These are phyloP conservation scores for Gaultheria prostrata DNA, from an alignment of 148 eudicot genomes.

Conservation along the genomic window DNA sequence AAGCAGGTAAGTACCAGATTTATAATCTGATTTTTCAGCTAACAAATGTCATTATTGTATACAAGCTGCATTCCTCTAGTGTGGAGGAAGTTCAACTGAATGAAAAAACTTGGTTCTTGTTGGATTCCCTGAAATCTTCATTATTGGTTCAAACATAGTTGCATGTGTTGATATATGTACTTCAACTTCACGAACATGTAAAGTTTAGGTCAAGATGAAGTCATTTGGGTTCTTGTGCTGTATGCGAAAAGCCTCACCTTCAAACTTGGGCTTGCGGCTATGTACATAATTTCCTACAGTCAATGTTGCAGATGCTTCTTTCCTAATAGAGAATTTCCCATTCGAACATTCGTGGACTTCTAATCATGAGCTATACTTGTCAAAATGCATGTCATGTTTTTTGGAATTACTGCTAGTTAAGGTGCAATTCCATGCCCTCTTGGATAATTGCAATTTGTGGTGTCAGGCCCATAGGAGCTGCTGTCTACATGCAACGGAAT, in stretches of 20 bases:
- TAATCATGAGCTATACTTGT: not conserved
- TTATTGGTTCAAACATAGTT: not conserved
- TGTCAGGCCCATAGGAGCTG: constrained; percentile 92
- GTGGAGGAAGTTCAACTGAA: not conserved
- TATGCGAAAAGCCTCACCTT: not conserved
- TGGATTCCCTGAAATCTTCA: not conserved
- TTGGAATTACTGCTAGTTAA: not conserved
- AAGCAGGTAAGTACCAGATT: not conserved
- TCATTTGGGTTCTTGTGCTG: not conserved
- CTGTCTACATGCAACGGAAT: constrained; percentile 70
- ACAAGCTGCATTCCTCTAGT: not conserved
- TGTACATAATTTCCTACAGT: not conserved
- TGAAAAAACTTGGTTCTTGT: not conserved
- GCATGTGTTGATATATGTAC: not conserved
- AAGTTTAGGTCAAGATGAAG: not conserved
- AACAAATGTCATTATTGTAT: not conserved
- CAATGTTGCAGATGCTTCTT: not conserved
- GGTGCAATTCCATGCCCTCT: not conserved
- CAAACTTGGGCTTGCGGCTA: not conserved
- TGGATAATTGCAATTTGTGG: not conserved
- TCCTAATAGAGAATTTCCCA: not conserved
- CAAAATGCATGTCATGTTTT: not conserved
- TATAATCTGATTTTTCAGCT: not conserved
- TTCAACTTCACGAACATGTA: not conserved
- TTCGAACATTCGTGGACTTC: not conserved